A percentile compares a stretch with the other conserved stretches of the same genome.
Evolutionary conservation across 805 yeast genomes (phyloP).

Genomic region (Jamesozyma gamospora): DNA sequence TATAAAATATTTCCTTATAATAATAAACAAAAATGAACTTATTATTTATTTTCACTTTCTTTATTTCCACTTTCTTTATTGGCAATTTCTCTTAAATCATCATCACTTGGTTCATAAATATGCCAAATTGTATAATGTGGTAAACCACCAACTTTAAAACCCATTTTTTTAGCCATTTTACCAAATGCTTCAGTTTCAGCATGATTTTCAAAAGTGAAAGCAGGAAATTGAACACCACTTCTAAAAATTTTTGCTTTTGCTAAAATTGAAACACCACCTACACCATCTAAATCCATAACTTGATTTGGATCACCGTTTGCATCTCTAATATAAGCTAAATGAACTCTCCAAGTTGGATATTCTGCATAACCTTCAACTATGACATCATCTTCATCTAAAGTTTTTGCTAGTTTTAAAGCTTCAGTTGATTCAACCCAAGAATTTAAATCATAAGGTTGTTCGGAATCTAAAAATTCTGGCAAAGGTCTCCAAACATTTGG

Average conservation of each 20-base stretch:
- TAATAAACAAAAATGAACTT: too few relatives aligned
- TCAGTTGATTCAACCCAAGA: constrained; percentile 90
- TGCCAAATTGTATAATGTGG: constrained; percentile 91
- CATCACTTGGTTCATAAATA: constrained; percentile 81
- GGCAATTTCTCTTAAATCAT: constrained; percentile 63
- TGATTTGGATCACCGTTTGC: constrained; percentile 51
- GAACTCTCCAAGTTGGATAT: constrained; percentile 79
- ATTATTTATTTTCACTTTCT: too few relatives aligned
- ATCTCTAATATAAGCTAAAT: constrained; percentile 63
- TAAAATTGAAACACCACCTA: constrained; percentile 77
- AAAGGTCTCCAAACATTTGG: constrained; percentile 97
- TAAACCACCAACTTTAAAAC: constrained; percentile 74
- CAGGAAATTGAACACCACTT: constrained; percentile 76
- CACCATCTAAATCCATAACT: constrained; percentile 68
- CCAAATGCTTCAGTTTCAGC: constrained; percentile 88
- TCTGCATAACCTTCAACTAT: constrained; percentile 85
- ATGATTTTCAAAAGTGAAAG: constrained; percentile 73
- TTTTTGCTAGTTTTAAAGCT: constrained; percentile 56
- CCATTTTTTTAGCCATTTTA: constrained; percentile 68
- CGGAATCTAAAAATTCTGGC: constrained; percentile 71
- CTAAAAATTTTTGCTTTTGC: constrained; percentile 68
- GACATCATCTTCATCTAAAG: constrained; percentile 68
- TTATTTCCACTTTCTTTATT: constrained; percentile 52
- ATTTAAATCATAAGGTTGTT: constrained; percentile 92
- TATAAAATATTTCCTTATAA: too few relatives aligned